These are phyloP conservation scores for Harrya chromipes DNA, from an alignment of 768 basidiomycete species.

Conservation along the genomic window DNA sequence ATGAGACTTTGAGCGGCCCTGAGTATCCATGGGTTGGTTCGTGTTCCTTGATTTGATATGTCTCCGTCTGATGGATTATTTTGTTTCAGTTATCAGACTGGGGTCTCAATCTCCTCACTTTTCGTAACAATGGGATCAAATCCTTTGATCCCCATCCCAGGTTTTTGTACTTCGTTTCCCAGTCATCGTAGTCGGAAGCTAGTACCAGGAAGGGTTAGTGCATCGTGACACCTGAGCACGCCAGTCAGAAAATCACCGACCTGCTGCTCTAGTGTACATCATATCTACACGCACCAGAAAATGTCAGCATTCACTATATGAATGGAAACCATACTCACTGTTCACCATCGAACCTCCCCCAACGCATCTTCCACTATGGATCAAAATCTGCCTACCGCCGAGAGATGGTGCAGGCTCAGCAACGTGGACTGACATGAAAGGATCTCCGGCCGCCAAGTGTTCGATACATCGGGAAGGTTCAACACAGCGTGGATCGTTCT, in stretches of 20 bases:
- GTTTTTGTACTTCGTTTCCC: conserved; percentile 15
- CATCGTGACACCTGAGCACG: background rate
- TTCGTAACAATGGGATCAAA: conserved; percentile 23
- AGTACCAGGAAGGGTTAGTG: background rate
- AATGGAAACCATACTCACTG: conserved; percentile 34
- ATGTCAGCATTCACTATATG: background rate
- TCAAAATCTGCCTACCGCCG: conserved; percentile 10
- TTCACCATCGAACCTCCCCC: conserved; percentile 44
- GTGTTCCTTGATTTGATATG: conserved; percentile 14
- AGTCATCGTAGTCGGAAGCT: conserved; percentile 51
- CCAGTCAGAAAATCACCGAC: background rate
- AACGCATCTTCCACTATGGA: conserved; percentile 25
- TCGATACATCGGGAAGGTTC: conserved; percentile 22
- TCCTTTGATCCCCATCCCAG: conserved; percentile 28
- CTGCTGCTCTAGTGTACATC: conserved; percentile 57
- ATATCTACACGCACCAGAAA: conserved; percentile 23
- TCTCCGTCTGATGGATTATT: conserved; percentile 14
- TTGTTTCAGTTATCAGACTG: background rate
- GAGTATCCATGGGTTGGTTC: conserved; percentile 22
- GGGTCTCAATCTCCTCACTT: conserved; percentile 9
- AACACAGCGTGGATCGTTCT: conserved; percentile 19
- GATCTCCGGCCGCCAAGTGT: conserved; percentile 15
- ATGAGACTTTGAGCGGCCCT: conserved; percentile 23
- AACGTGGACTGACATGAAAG: conserved; percentile 16
- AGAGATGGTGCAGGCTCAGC: conserved; percentile 17